Evolutionary conservation across 164 flowering plant species (phyloP).

Genomic region (Magnolia officinalis): DNA sequence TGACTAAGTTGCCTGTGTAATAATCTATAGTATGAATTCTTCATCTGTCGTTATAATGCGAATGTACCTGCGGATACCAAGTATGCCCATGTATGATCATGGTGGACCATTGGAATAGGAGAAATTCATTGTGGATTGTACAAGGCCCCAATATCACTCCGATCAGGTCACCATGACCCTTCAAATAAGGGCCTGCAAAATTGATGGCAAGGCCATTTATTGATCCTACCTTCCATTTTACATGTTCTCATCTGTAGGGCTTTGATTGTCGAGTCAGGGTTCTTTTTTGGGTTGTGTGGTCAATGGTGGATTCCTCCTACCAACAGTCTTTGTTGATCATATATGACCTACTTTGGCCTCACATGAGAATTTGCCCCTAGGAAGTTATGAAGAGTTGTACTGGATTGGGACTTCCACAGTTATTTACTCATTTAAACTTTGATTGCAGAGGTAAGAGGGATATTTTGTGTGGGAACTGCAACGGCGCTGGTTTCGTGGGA

Average conservation of each 20-base stretch:
- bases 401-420: background rate
- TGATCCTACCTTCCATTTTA: background rate
- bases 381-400: background rate
- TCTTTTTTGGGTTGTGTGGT: too few species aligned
- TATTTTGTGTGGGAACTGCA: slow-evolving; percentile 77
- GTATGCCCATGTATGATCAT: too few species aligned
- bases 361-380: background rate
- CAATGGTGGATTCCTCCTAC: too few species aligned
- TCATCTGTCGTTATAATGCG: too few species aligned
- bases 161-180: background rate
- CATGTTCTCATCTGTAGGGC: background rate
- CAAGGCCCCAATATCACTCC: background rate
- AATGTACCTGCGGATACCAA: too few species aligned
- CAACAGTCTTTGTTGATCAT: background rate
- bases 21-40: too few species aligned
- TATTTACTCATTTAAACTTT: background rate
- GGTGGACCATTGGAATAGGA: too few species aligned
- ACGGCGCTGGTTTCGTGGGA: slow-evolving; percentile 92
- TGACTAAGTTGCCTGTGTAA: too few species aligned
- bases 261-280: too few species aligned
- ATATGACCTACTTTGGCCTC: background rate
- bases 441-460: slow-evolving; percentile 77
- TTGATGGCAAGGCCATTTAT: background rate
- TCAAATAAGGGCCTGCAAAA: background rate
- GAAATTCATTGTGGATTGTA: too few species aligned